A percentile compares a stretch with the other conserved stretches of the same genome.
Conservation (phyloP, 768 basidiomycete genomes). For the Boletus rufocinnamomeus region DNA sequence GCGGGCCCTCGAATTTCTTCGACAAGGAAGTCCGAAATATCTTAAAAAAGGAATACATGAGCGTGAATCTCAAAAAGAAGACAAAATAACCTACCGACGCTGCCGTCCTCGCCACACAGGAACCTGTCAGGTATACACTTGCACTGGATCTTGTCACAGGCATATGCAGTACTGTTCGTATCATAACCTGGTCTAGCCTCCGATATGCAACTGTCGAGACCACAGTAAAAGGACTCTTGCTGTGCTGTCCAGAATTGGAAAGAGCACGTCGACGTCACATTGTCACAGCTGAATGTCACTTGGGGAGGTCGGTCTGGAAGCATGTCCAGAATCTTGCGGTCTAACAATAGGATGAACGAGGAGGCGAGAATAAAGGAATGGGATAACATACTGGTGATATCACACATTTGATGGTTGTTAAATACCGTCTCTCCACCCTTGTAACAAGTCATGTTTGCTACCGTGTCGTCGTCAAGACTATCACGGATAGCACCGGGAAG, state of each 20-base stretch:
- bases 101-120: conserved; percentile 94
- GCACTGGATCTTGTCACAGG: conserved; percentile 84
- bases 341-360: conserved; percentile 40
- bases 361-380: neutral
- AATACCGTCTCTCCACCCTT: conserved; percentile 92
- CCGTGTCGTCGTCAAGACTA: conserved; percentile 41
- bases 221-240: conserved; percentile 95
- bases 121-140: conserved; percentile 92
- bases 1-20: conserved; percentile 93
- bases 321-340: conserved; percentile 92
- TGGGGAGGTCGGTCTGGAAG: conserved; percentile 91
- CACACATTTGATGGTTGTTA: conserved; percentile 95
- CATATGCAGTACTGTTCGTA: conserved; percentile 72
- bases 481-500: conserved; percentile 47
- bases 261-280: conserved; percentile 60
- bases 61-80: neutral
- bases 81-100: conserved; percentile 66
- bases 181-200: conserved; percentile 52
- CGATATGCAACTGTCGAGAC: conserved; percentile 69
- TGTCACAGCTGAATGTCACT: conserved; percentile 93
- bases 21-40: conserved; percentile 90
- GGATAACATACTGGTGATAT: conserved; percentile 84
- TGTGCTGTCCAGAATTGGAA: conserved; percentile 99
- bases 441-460: conserved; percentile 88
- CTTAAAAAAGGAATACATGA: conserved; percentile 30